Base-by-base conservation (phyloP, 345 rosid species). In the Hypericum androsaemum region DNA sequence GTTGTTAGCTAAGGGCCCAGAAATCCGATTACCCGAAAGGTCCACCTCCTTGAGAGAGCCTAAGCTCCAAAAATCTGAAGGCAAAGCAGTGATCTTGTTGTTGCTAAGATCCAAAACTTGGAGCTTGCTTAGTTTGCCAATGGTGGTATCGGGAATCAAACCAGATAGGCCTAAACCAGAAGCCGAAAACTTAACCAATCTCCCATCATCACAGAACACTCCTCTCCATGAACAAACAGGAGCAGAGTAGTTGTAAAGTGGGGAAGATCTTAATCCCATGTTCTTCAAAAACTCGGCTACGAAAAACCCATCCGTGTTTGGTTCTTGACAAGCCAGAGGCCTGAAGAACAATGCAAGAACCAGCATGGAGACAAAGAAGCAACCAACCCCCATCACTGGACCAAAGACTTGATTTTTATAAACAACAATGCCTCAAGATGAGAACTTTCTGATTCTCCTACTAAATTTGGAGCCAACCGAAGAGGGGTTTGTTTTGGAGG, bases 51-150 rank as follows among this genome's bases (percentile, higher is more conserved):
- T 75, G 52, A 90, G 80, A 41, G 81, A 76, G 64, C 75, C 74
- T 46, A 90, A 71, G 70, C 90, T 84, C 98, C 96, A 86, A 39
- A 86, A 77, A 74, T 90, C 98, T 47, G 95, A 71, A 57, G 96
- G 84, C 60, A 90, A 72, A 61, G 73, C 78, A 32, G 92, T 74
- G 75, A 90, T 82, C 58, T 71, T 79, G 79, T 86, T 90, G 67
- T 75, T 59, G 75, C 96, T 82, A 50, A 90, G 94, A 74, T 90
- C 90, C 75, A 90, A 65, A 69, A 62, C 44, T 52, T 74, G 80
- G 52, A 86, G 92, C 68, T 79, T 80, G 71, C 64, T 82, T 62
- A 90, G 86, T 68, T 86, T 90, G 35, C 98, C 96, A 62, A 90
- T 74, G 66, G 98, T 90, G 48, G 56, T 55, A 7, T 90, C 98